Conservation (phyloP, 2,329 filamentous ascomycete species). For the Lecanicillium sp. region DNA sequence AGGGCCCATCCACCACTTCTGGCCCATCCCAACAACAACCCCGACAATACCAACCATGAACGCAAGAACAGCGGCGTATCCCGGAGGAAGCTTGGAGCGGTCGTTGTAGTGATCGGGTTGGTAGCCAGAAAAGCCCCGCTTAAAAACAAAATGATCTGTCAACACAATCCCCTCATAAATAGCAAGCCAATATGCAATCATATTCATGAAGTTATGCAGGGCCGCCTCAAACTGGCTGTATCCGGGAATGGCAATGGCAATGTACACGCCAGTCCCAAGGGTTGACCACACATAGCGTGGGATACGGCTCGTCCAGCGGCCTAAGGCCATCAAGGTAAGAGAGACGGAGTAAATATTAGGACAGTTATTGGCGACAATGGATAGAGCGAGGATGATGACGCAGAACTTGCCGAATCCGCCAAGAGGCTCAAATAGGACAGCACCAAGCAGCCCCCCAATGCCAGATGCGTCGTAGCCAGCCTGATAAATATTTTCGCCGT, state of each 20-base stretch:
- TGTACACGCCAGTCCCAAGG: constrained; percentile 53
- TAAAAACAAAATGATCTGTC: constrained; percentile 61
- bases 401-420: constrained; percentile 68
- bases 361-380: constrained; percentile 63
- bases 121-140: constrained; percentile 53
- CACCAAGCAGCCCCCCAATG: constrained; percentile 61
- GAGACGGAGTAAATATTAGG: constrained; percentile 68
- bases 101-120: constrained; percentile 49
- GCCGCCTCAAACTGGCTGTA: constrained; percentile 57
- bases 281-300: constrained; percentile 63
- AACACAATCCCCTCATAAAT: constrained; percentile 63
- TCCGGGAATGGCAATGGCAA: constrained; percentile 62
- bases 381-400: constrained; percentile 56
- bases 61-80: constrained; percentile 54
- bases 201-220: constrained; percentile 62
- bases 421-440: constrained; percentile 54
- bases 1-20: constrained; percentile 61
- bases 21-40: constrained; percentile 64
- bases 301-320: constrained; percentile 47
- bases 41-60: constrained; percentile 59
- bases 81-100: constrained; percentile 49
- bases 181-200: constrained; percentile 65
- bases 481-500: constrained; percentile 1
- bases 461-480: constrained; percentile 18
- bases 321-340: constrained; percentile 59